Evolutionary conservation across 331 rosid species (phyloP).

Genomic region (Rhamnella rubrinervis): DNA sequence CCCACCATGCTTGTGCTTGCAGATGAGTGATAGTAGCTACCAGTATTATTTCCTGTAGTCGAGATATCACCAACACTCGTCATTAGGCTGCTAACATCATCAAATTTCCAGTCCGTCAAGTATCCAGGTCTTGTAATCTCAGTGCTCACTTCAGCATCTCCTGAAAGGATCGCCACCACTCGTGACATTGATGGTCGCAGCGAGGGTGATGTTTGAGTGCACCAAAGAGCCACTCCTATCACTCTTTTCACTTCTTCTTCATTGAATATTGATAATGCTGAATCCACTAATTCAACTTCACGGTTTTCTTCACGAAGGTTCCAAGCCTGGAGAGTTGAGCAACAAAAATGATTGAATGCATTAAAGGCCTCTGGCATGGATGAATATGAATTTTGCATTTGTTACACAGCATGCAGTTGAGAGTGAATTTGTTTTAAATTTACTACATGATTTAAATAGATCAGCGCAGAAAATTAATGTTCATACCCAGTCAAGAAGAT

Average conservation of each 20-base stretch:
- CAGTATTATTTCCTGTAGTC: conserved; percentile 19
- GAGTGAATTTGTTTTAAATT: no score
- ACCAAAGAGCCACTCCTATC: conserved; percentile 50
- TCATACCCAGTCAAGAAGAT: conserved; percentile 37
- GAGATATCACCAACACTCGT: not conserved
- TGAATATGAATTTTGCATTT: no score
- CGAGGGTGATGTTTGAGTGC: conserved; percentile 69
- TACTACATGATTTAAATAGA: no score
- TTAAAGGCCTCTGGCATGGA: no score
- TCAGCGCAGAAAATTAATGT: not conserved
- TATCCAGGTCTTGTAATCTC: conserved; percentile 57
- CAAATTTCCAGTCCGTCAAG: conserved; percentile 50
- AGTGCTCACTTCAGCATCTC: conserved; percentile 50
- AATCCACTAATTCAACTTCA: conserved; percentile 48
- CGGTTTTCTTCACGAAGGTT: conserved; percentile 48
- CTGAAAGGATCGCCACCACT: conserved; percentile 55
- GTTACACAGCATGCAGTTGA: no score
- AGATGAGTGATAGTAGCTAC: conserved; percentile 6
- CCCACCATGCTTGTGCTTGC: not conserved
- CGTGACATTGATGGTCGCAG: conserved; percentile 67
- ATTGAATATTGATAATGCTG: conserved; percentile 34
- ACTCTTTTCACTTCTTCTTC: conserved; percentile 48
- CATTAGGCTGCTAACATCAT: conserved; percentile 24
- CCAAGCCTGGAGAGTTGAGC: conserved; percentile 46
- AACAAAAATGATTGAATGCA: not conserved